Base-by-base conservation (phyloP, 805 yeast genomes). In the Saccharomycopsis amapae region DNA sequence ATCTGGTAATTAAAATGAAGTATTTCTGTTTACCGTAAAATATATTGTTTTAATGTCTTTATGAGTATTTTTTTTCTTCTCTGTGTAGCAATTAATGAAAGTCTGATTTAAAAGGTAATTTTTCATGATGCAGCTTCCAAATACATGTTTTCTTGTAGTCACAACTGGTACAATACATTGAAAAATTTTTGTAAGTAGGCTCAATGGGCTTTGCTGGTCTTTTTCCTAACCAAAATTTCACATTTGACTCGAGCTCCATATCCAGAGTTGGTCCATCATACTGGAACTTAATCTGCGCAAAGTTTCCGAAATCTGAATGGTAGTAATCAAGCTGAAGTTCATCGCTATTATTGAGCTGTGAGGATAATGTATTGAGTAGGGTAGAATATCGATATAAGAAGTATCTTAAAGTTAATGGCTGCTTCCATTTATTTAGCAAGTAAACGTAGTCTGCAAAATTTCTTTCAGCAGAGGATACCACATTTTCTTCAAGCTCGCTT, bases 161-260 rank as follows among this genome's bases (percentile, higher is more conserved):
- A 61, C 90, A 82, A 41, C 59, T 63, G 13, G 61, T 65, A 58
- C 90, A 82, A 48, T 69, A 68, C 3, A 61, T 52, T 19, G 58
- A 45, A 52, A 62, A 52, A 59, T 73, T 67, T 28, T 51, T 46
- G 12, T 53, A 44, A 1, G 66, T 67, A 13, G 59, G 63, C 6
- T 57, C 55, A 3, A 74, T 66, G 5, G 70, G 71, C 25, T 54
- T 56, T 1, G 85, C 84, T 2, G 57, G 58, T 38, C 83, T 61
- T 26, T 60, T 54, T 0, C 88, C 88, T 53, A 66, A 64, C 88
- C 88, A 82, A 51, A 78, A 73, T 20, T 56, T 56, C 42, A 73
- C 53, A 2, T 78, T 66, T 9, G 58, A 52, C 0, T 51, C 38
- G 2, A 73, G 57, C 5, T 63, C 58, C 2, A 52, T 30, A 1